A percentile compares a stretch with the other conserved stretches of the same genome.
Evolutionary conservation across 2,329 filamentous ascomycete genomes (phyloP).

Genomic region (Cordyceps sp.): DNA sequence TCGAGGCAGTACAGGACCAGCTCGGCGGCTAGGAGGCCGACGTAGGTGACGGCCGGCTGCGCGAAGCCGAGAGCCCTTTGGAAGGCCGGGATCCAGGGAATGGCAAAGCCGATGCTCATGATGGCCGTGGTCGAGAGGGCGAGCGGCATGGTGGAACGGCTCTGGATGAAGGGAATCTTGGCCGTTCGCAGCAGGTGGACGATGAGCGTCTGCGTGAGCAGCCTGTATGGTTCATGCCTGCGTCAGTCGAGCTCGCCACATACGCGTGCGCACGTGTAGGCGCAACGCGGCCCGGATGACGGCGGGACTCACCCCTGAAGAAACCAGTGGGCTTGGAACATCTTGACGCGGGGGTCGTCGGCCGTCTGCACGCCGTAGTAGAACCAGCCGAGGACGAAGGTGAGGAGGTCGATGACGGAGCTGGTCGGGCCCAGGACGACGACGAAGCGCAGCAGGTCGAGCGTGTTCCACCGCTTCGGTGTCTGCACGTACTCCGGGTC

Average conservation of each 20-base stretch:
- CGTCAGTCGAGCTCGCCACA: no score
- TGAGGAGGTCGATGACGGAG: conserved; percentile 11
- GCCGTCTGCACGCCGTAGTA: conserved; percentile 8
- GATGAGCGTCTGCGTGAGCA: conserved; percentile 13
- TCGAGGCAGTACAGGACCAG: conserved; percentile 9
- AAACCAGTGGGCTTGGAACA: conserved; percentile 12
- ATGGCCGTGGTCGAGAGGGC: conserved; percentile 9
- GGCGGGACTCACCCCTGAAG: conserved; percentile 7
- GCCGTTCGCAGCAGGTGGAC: conserved; percentile 11
- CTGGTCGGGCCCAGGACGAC: conserved; percentile 11
- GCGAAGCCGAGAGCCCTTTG: conserved; percentile 6
- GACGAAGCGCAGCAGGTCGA: conserved; percentile 12
- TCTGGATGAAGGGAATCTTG: conserved; percentile 11
- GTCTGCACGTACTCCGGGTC: conserved; percentile 10
- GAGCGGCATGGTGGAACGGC: conserved; percentile 7
- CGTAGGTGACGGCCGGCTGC: conserved; percentile 6
- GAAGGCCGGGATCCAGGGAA: conserved; percentile 10
- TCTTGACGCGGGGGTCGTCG: conserved; percentile 3
- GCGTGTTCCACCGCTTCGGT: conserved; percentile 10
- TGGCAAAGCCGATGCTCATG: conserved; percentile 10
- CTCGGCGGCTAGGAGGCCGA: conserved; percentile 9
- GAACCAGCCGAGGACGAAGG: conserved; percentile 9
- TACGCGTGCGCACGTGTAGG: no score
- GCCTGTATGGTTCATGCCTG: conserved; percentile 3
- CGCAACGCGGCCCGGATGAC: no score